These are phyloP conservation scores for Vitis hybrid DNA, from an alignment of 177 flowering plant species.

Conservation along the genomic window DNA sequence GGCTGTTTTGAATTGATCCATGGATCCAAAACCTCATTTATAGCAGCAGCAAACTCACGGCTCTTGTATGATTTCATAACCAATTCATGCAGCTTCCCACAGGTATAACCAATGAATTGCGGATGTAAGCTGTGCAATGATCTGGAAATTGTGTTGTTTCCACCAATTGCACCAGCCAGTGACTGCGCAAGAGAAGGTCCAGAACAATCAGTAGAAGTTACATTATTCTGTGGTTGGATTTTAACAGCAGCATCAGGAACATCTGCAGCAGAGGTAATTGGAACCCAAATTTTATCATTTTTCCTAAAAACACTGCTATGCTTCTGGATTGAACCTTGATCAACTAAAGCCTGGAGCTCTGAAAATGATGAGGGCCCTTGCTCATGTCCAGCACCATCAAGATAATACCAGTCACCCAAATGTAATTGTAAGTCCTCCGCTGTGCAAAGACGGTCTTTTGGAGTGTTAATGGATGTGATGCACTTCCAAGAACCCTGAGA, in stretches of 20 bases:
- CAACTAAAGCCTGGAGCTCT: conserved; percentile 63
- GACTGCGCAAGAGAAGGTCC: conserved; percentile 21
- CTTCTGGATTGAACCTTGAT: conserved; percentile 61
- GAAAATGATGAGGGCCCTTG: conserved; percentile 69
- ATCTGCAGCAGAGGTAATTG: conserved; percentile 41
- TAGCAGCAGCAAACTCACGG: conserved; percentile 90
- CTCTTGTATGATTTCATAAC: conserved; percentile 95
- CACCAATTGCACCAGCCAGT: conserved; percentile 19
- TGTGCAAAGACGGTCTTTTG: conserved; percentile 68
- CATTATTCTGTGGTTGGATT: conserved; percentile 23
- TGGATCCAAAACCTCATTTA: conserved; percentile 94
- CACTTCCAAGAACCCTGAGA: conserved; percentile 31
- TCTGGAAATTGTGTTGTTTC: conserved; percentile 19
- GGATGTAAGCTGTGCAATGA: conserved; percentile 75
- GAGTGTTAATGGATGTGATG: conserved; percentile 37
- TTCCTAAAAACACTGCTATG: conserved; percentile 83
- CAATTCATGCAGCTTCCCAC: conserved; percentile 91
- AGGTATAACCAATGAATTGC: conserved; percentile 89
- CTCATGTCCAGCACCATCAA: conserved; percentile 95
- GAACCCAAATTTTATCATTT: conserved; percentile 86
- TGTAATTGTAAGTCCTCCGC: conserved; percentile 71
- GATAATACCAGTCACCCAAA: conserved; percentile 92
- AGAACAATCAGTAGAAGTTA: conserved; percentile 26
- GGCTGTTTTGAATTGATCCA: conserved; percentile 90
- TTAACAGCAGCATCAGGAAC: conserved; percentile 33